Evolutionary conservation across 805 yeast genomes (phyloP).

Genomic region (Pichia gijzeniarum): DNA sequence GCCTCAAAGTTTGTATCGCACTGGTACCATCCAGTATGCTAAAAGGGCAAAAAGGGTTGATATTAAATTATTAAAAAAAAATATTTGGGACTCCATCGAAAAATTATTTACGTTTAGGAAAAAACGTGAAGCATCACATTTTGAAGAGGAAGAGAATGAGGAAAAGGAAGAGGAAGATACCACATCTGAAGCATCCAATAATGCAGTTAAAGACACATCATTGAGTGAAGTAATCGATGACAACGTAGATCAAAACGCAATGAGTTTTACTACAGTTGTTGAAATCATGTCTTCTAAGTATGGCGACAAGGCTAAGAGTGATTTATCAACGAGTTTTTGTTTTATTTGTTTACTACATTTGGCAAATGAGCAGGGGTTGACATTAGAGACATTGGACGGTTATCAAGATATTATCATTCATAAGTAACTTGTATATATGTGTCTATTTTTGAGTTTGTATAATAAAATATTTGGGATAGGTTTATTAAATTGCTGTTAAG

Average conservation of each 20-base stretch:
- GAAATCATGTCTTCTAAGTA: conserved; percentile 33
- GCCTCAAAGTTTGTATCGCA: background rate
- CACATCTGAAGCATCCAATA: background rate
- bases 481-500: background rate
- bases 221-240: background rate
- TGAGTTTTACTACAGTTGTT: conserved; percentile 32
- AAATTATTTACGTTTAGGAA: conserved; percentile 20
- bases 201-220: background rate
- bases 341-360: conserved; percentile 44
- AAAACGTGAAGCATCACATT: conserved; percentile 29
- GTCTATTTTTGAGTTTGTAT: too few relatives aligned
- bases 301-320: conserved; percentile 33
- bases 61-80: conserved; percentile 40
- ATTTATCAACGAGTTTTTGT: conserved; percentile 44
- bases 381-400: conserved; percentile 31
- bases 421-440: conserved; percentile 11
- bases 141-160: conserved; percentile 21
- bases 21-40: conserved; percentile 30
- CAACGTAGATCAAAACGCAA: conserved; percentile 7
- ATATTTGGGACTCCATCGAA: conserved; percentile 39
- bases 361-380: conserved; percentile 43
- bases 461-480: background rate
- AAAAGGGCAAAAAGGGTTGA: conserved; percentile 44
- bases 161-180: conserved; percentile 12
- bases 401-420: conserved; percentile 33